Evolutionary conservation across 768 basidiomycete genomes (phyloP).

Genomic region (Lactarius hengduanensis): DNA sequence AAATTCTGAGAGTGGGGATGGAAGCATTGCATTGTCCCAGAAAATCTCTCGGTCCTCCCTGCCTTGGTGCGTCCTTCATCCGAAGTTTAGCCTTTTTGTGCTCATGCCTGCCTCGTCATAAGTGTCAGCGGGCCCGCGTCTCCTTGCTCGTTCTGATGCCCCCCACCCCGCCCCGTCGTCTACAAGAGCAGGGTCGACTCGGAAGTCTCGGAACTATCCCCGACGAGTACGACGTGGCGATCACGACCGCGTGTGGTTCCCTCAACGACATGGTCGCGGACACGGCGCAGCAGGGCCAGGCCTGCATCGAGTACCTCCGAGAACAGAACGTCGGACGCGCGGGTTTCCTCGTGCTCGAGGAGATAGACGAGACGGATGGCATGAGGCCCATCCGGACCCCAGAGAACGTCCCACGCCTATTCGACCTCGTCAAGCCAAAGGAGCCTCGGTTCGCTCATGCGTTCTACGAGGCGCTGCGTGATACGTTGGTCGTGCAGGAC

Average conservation of each 20-base stretch:
- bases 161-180: too few relatives aligned
- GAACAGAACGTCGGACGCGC: constrained; percentile 89
- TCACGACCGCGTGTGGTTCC: constrained; percentile 44
- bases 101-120: too few relatives aligned
- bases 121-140: too few relatives aligned
- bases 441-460: constrained; percentile 78
- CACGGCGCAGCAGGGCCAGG: constrained; percentile 84
- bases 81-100: too few relatives aligned
- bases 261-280: constrained; percentile 45
- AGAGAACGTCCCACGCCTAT: too few relatives aligned
- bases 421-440: constrained; percentile 92
- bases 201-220: constrained; percentile 93
- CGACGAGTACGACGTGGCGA: constrained; percentile 93
- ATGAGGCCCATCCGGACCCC: too few relatives aligned
- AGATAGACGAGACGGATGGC: too few relatives aligned
- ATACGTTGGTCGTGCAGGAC: constrained; percentile 89
- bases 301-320: constrained; percentile 89
- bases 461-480: constrained; percentile 82
- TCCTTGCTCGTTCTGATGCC: too few relatives aligned
- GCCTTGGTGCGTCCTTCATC: too few relatives aligned
- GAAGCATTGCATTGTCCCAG: too few relatives aligned
- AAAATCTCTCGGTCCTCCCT: too few relatives aligned
- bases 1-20: too few relatives aligned
- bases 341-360: constrained; percentile 75
- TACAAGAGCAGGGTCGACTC: constrained; percentile 69